Evolutionary conservation across 768 basidiomycete species (phyloP), one percentile per base, ranked within the genome.

Genomic region (Pisolithus tinctorius): DNA sequence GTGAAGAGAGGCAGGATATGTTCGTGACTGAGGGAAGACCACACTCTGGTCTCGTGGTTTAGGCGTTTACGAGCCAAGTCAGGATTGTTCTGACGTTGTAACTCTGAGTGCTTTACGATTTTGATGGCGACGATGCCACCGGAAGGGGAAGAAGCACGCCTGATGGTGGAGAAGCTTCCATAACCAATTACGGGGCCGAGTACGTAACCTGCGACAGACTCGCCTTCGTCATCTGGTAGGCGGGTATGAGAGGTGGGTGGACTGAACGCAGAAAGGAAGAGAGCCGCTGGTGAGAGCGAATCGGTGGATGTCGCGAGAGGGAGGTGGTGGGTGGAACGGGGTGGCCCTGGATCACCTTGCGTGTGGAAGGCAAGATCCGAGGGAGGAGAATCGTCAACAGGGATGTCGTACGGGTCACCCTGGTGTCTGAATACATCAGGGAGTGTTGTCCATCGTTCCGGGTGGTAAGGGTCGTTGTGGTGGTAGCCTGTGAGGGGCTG

Each of bases 1-100:
- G 80, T 74, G 64, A 93, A 90, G 41, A 95, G 80, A 10, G 93
- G 92, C 14, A 96, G 78, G 55, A 93, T 79, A 60, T 93, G 84
- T 62, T 92, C 88, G 64, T 94, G 93, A 47, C 78, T 81, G 58
- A 93, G 80, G 1, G 81, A 75, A 1, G 79, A 70, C 91, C 91
- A 93, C 13, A 89, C 71, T 11, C 71, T 62, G 11, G 82, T 80
- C 71, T 94, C 91, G 45, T 80, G 82, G 51, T 82, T 76, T 40
- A 92, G 74, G 42, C 78, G 79, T 53, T 77, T 79, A 54, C 73
- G 76, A 10, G 75, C 70, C 6, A 71, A 62, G 25, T 68, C 58
- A 2, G 82, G 70, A 53, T 84, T 70, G 3, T 68, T 65, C 54
- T 80, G 78, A 55, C 76, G 79, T 54, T 72, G 69, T 31, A 83